Evolutionary conservation across 805 yeast species (phyloP).

Genomic region (Pichia nakasei): DNA sequence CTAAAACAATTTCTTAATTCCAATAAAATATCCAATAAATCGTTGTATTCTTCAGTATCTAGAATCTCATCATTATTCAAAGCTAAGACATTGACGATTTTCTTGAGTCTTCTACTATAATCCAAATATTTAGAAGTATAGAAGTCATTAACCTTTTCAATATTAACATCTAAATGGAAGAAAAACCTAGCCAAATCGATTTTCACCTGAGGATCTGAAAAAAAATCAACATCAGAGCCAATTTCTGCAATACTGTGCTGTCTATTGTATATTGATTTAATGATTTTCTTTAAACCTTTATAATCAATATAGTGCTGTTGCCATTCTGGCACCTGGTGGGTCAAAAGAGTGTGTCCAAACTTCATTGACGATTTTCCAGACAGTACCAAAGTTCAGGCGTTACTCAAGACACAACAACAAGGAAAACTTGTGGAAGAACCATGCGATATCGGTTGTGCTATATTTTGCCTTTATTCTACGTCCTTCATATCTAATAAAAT

Average conservation of each 20-base stretch:
- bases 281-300: constrained; percentile 71
- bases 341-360: constrained; percentile 69
- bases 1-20: constrained; percentile 71
- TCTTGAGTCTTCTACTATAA: constrained; percentile 59
- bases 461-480: too few species aligned
- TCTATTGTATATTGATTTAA: constrained; percentile 49
- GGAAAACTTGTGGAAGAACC: too few species aligned
- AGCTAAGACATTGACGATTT: constrained; percentile 32
- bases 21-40: constrained; percentile 55
- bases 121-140: constrained; percentile 67
- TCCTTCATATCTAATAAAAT: too few species aligned
- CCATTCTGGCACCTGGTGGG: constrained; percentile 96
- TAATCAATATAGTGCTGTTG: constrained; percentile 73
- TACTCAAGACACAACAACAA: too few species aligned
- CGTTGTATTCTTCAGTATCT: constrained; percentile 51
- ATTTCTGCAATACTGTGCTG: constrained; percentile 28
- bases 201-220: constrained; percentile 36
- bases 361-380: constrained; percentile 51
- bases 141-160: constrained; percentile 74
- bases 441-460: too few species aligned
- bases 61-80: constrained; percentile 9
- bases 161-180: constrained; percentile 67
- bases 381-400: too few species aligned
- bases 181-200: constrained; percentile 57
- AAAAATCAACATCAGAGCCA: constrained; percentile 23